phyloP scores from a whole-genome alignment of 306 rosid species.

The Ammopiptanthus mongolicus region DNA sequence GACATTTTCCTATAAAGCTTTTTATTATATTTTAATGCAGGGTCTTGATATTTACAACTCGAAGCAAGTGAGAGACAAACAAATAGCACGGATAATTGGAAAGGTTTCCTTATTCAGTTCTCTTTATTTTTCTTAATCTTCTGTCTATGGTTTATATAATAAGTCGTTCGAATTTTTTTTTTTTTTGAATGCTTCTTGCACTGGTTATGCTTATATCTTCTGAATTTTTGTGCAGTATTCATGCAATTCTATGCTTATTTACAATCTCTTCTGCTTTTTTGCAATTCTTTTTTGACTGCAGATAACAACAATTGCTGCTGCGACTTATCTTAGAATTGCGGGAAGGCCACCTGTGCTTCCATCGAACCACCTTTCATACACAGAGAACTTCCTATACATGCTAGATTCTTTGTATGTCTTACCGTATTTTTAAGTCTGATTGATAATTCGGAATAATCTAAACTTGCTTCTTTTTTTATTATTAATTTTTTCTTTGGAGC shows the following conservation, averaged over 20 bases:
- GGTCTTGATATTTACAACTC: conserved; percentile 75
- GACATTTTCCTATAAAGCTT: background rate
- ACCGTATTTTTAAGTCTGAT: background rate
- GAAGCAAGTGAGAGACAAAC: conserved; percentile 88
- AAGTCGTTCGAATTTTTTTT: conserved; percentile 2
- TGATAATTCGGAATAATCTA: background rate
- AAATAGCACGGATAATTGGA: conserved; percentile 78
- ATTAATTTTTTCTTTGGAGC: background rate
- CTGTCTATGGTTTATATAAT: background rate
- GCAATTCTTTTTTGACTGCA: conserved; percentile 26
- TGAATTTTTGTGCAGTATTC: background rate
- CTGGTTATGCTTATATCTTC: background rate
- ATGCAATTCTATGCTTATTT: conserved; percentile 10
- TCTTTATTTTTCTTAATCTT: background rate
- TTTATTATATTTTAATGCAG: conserved; percentile 34
- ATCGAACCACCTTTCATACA: conserved; percentile 68
- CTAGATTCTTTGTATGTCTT: conserved; percentile 77
- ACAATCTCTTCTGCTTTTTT: background rate
- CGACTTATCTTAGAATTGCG: conserved; percentile 71
- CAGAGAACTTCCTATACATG: conserved; percentile 89
- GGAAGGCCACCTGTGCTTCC: conserved; percentile 95
- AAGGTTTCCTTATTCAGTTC: conserved; percentile 49
- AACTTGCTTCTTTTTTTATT: background rate
- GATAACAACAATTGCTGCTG: conserved; percentile 89
- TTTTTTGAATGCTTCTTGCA: background rate